Conservation (phyloP, 1,139 yeast species). For the Tardiomyces depauwii region DNA sequence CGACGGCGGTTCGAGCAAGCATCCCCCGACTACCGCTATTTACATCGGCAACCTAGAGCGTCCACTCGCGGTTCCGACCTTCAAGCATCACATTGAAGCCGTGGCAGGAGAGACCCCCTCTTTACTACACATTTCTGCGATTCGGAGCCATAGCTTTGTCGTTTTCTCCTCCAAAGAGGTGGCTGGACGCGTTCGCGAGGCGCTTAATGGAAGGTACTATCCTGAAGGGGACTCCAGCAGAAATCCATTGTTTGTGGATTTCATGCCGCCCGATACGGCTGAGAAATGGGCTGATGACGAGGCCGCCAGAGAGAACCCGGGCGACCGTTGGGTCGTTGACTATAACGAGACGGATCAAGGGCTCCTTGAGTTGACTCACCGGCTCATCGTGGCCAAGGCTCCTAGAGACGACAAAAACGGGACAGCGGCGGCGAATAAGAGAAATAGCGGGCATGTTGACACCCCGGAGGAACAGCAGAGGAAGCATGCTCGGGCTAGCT, state of each 20-base stretch:
- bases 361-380: not conserved
- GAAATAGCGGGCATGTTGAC: not conserved
- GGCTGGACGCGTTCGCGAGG: not conserved
- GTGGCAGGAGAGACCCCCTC: not conserved
- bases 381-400: not conserved
- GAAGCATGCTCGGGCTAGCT: not conserved
- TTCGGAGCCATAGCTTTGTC: not conserved
- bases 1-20: too few relatives aligned
- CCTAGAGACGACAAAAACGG: too few relatives aligned
- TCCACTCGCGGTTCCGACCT: not conserved
- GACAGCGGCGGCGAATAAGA: too few relatives aligned
- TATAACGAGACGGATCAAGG: not conserved
- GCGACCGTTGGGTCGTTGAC: not conserved
- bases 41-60: not conserved
- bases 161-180: not conserved
- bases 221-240: not conserved
- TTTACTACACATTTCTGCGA: not conserved
- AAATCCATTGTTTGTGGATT: not conserved
- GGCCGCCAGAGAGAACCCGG: not conserved
- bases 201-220: not conserved
- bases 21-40: not conserved
- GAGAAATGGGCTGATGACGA: not conserved
- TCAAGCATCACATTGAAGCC: not conserved
- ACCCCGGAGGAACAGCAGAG: too few relatives aligned
- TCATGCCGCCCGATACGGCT: not conserved